Evolutionary conservation across 768 basidiomycete species (phyloP).

Genomic region (Lanmaoa pseudosensibilis): DNA sequence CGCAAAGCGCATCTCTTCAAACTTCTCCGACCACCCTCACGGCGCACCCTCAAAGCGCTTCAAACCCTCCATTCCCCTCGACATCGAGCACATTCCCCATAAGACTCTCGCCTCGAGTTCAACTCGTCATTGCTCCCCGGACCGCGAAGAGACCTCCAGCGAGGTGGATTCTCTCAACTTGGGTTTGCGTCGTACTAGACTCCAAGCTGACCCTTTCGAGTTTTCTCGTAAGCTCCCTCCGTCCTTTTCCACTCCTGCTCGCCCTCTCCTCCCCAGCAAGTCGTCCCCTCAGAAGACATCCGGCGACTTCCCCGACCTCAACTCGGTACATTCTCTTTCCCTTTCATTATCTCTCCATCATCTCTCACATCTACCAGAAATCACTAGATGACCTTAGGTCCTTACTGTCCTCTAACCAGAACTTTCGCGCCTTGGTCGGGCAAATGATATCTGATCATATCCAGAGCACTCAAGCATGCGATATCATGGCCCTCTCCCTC

Average conservation of each 20-base stretch:
- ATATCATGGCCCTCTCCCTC: constrained; percentile 42
- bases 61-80: constrained; percentile 17
- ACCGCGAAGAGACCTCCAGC: constrained; percentile 13
- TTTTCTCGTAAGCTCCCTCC: constrained; percentile 5
- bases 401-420: constrained; percentile 23
- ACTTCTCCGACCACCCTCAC: constrained; percentile 9
- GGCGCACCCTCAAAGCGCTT: constrained; percentile 32
- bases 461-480: constrained; percentile 25
- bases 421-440: constrained; percentile 18
- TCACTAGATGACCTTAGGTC: constrained; percentile 30
- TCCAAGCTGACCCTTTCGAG: constrained; percentile 23
- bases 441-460: constrained; percentile 28
- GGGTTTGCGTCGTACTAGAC: constrained; percentile 1
- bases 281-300: constrained; percentile 11
- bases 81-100: constrained; percentile 29
- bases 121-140: constrained; percentile 17
- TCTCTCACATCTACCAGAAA: constrained; percentile 20
- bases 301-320: constrained; percentile 19
- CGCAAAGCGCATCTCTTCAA: constrained; percentile 34
- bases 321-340: constrained; percentile 2
- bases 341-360: background rate
- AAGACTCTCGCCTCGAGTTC: background rate
- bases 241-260: background rate
- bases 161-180: constrained; percentile 28
- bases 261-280: background rate